A percentile compares a stretch with the other conserved stretches of the same genome.
Evolutionary conservation across 2,329 filamentous ascomycete genomes (phyloP).

Genomic region (Alternaria sp.): DNA sequence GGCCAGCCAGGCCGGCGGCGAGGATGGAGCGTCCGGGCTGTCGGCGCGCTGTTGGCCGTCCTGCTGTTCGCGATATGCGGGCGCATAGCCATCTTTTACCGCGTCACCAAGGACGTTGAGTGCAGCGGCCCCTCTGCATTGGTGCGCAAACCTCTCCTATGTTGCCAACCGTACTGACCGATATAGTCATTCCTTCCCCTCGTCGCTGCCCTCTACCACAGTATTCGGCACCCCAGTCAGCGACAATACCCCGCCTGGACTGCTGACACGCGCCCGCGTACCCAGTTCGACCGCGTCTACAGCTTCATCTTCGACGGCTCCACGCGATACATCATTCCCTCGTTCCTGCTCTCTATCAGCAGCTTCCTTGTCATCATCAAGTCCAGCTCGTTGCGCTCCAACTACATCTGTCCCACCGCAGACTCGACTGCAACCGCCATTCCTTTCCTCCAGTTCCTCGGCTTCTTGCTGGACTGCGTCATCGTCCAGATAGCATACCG

Average conservation of each 20-base stretch:
- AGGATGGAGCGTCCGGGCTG: constrained; percentile 25
- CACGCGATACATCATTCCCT: constrained; percentile 43
- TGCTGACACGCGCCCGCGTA: constrained; percentile 27
- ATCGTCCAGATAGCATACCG: constrained; percentile 32
- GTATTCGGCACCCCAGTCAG: constrained; percentile 31
- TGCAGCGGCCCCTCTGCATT: constrained; percentile 38
- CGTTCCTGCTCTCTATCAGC: constrained; percentile 38
- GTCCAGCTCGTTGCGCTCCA: constrained; percentile 37
- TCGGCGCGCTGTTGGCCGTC: constrained; percentile 32
- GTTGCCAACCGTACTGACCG: constrained; percentile 12
- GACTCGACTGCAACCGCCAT: constrained; percentile 32
- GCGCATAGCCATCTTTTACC: constrained; percentile 41
- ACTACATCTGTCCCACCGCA: constrained; percentile 41
- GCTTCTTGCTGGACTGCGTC: constrained; percentile 38
- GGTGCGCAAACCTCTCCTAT: constrained; percentile 12
- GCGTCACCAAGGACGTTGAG: constrained; percentile 38
- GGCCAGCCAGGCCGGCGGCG: constrained; percentile 20
- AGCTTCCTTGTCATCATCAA: constrained; percentile 38
- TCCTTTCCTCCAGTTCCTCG: constrained; percentile 38
- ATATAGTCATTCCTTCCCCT: constrained; percentile 40
- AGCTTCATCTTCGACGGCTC: constrained; percentile 35
- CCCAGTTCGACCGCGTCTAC: constrained; percentile 32
- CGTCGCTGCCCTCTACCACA: constrained; percentile 41
- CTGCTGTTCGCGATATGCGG: constrained; percentile 40
- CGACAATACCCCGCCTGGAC: constrained; percentile 39